Conservation (phyloP, 352 stramenopile species). For the Elongisporangium undulatum region DNA sequence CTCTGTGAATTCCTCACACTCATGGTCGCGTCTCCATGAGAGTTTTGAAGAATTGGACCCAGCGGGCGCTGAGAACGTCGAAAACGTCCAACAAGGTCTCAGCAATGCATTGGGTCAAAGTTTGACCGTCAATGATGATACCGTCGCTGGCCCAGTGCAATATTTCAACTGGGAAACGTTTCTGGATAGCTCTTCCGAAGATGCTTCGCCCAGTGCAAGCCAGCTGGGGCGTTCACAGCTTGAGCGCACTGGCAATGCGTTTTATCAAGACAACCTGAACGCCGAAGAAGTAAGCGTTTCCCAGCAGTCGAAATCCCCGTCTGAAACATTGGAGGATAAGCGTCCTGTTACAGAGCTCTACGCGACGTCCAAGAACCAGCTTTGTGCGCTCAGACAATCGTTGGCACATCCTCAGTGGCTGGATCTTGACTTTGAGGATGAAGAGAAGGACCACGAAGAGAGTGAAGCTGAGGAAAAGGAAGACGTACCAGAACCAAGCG, state of each 20-base stretch:
- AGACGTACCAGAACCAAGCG: conserved; percentile 5
- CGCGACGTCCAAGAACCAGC: not conserved
- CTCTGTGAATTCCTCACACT: conserved; percentile 14
- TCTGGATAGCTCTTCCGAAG: conserved; percentile 46
- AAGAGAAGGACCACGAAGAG: conserved; percentile 33
- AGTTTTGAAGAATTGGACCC: not conserved
- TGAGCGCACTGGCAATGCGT: not conserved
- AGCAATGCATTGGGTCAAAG: not conserved
- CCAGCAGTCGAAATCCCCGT: conserved; percentile 1
- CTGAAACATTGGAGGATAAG: not conserved
- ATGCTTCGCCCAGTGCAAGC: conserved; percentile 5
- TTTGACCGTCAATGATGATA: not conserved
- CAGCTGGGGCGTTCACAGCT: not conserved
- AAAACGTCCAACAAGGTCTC: not conserved
- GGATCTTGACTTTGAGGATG: conserved; percentile 9
- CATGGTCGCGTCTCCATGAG: not conserved
- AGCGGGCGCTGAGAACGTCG: not conserved
- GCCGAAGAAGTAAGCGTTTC: conserved; percentile 5
- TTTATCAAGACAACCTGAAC: conserved; percentile 4
- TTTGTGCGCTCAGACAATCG: not conserved
- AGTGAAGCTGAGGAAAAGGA: conserved; percentile 12
- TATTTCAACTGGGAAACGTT: conserved; percentile 63
- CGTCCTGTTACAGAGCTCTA: not conserved
- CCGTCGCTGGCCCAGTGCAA: not conserved
- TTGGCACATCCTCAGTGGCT: not conserved